Evolutionary conservation across 2,329 filamentous ascomycete species (phyloP), one percentile per base, ranked within the genome.

Genomic region (Graphium sp.): DNA sequence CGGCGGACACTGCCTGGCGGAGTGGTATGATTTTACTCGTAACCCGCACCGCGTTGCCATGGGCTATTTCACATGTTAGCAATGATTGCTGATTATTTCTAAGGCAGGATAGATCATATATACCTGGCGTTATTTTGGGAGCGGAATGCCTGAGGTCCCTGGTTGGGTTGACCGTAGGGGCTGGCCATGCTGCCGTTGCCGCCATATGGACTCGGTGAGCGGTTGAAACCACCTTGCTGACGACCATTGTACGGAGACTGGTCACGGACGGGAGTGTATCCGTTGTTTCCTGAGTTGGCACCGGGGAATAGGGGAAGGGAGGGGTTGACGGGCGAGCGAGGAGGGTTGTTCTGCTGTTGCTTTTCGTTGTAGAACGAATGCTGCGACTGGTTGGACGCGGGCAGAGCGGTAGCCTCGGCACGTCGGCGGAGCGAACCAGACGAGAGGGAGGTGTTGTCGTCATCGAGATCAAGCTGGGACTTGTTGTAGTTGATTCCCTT

Each of bases 401-500:
- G 35, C 33, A 48, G 46, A 22, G 41, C 41, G 31, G 45, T 45
- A 22, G 42, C 35, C 32, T 50, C 48, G 10, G 42, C 38, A 7
- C 50, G 49, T 28, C 52, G 48, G 18, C 48, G 48, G 36, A 55
- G 34, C 24, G 51, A 50, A 11, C 49, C 48, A 9, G 52, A 54
- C 3, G 52, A 46, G 31, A 57, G 35, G 1, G 52, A 54, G 24
- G 53, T 50, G 31, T 54, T 47, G 37, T 58, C 54, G 13, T 58
- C 55, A 20, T 58, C 55, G 27, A 22, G 34, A 35, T 18, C 46
- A 19, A 49, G 38, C 19, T 43, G 41, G 7, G 39, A 38, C 39
- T 50, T 55, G 45, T 55, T 54, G n/a, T n/a, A n/a, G 27, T 51
- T 52, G 26, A 63, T 64, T 30, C 47, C 46, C 52, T 81, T 80